phyloP scores from a whole-genome alignment of 805 yeast species.

The Kuraishia piskuri region DNA sequence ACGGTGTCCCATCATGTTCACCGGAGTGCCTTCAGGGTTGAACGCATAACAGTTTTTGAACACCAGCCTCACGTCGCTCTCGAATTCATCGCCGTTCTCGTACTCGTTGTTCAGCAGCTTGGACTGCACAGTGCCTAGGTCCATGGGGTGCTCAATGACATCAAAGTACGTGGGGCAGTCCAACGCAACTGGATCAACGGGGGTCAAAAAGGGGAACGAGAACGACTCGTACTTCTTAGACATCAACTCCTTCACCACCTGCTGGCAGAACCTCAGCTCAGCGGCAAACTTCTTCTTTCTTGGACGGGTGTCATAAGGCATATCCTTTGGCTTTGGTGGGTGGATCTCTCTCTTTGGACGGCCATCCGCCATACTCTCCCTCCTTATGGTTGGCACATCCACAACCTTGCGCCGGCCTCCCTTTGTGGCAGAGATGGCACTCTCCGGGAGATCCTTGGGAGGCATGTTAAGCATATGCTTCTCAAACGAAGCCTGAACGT shows the following conservation, averaged over 20 bases:
- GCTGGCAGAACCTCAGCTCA: constrained; percentile 80
- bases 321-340: constrained; percentile 92
- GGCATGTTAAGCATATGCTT: constrained; percentile 93
- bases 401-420: constrained; percentile 23
- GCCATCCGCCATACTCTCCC: constrained; percentile 60
- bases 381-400: constrained; percentile 57
- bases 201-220: constrained; percentile 84
- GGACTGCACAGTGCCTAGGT: constrained; percentile 72
- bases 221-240: constrained; percentile 78
- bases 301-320: constrained; percentile 86
- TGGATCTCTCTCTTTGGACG: constrained; percentile 94
- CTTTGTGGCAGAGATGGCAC: constrained; percentile 17
- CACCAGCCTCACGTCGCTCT: constrained; percentile 70
- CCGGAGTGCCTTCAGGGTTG: constrained; percentile 97
- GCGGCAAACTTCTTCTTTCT: constrained; percentile 86
- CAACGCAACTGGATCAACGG: constrained; percentile 92
- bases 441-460: constrained; percentile 35
- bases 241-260: constrained; percentile 70
- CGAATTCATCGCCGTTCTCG: constrained; percentile 83
- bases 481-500: constrained; percentile 85
- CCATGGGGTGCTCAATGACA: constrained; percentile 90
- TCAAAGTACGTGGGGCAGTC: constrained; percentile 88
- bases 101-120: constrained; percentile 83
- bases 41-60: constrained; percentile 85
- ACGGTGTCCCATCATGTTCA: constrained; percentile 89